Base-by-base conservation (phyloP, 1,139 yeast species). In the Arxiozyma heterogenica region DNA sequence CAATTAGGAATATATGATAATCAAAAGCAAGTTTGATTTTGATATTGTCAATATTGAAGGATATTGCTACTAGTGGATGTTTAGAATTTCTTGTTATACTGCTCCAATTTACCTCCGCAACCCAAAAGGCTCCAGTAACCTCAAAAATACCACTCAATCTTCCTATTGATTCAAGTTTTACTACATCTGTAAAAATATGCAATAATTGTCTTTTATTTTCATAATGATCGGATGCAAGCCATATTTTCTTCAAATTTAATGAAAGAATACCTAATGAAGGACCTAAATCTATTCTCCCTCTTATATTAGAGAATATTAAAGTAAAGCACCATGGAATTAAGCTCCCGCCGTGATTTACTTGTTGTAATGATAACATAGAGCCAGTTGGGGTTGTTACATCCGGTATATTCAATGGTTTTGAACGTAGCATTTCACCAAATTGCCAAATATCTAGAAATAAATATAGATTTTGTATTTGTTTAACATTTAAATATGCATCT, bases 391-490 rank as follows among this genome's bases (percentile, higher is more conserved):
- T 50, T n/a, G 45, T 52, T 20, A 49, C 52, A 22, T 54, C 58
- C 7, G 49, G 53, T 20, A 54, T 44, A 7, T 52, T 52, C 9
- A 49, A 34, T 2, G 60, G 57, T 39, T 59, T 59, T 3, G 58
- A 52, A 5, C 56, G 55, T 21, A 57, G 21, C 17, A 58, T 47
- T 21, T 59, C 57, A 49, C 62, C 60, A 21, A 94, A 86, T 50
- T 79, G 70, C 98, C 98, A 93, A 44, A 91, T 83, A 67, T 93
- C 96, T 56, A 77, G 76, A 69, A 93, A 93, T 41, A 91, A 71
- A 52, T 86, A 86, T 55, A 91, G 72, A 67, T 93, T 97, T 64
- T 90, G 96, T 54, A 86, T 76, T 66, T 93, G 98, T 62, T 87
- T 87, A 56, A 90, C 75, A 63, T 89, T 88, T 54, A 91, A 71